Conservation (phyloP, 1,284 basidiomycete species). For the Ceratobasidium sp. region DNA sequence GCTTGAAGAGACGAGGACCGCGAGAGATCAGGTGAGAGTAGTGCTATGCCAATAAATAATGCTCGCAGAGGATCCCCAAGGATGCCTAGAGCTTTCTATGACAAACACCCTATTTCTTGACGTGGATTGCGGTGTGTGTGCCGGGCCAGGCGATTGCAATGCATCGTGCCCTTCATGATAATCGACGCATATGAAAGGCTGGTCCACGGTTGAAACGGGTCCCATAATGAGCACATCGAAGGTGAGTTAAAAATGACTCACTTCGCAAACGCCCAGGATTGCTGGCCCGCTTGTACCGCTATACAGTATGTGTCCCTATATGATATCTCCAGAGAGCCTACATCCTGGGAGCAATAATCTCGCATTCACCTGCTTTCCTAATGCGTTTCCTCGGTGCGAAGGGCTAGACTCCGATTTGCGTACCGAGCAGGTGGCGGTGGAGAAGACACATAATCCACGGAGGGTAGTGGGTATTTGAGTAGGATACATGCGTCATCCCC, state of each 20-base stretch:
- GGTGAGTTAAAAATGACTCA: too few relatives aligned
- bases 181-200: background rate
- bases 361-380: too few relatives aligned
- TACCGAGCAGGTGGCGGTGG: slow-evolving; percentile 3
- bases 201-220: too few relatives aligned
- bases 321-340: too few relatives aligned
- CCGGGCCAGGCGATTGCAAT: background rate
- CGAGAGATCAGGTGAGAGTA: background rate
- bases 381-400: background rate
- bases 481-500: background rate
- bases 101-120: slow-evolving; percentile 23
- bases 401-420: slow-evolving; percentile 1
- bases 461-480: background rate
- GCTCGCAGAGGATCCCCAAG: background rate
- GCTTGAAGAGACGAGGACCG: background rate
- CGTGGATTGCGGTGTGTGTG: slow-evolving; percentile 4
- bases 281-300: too few relatives aligned
- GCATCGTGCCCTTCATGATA: slow-evolving; percentile 7
- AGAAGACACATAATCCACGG: slow-evolving; percentile 5
- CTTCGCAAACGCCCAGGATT: too few relatives aligned
- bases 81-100: background rate
- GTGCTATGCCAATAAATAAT: slow-evolving; percentile 9
- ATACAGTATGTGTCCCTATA: too few relatives aligned
- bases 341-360: too few relatives aligned
- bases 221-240: too few relatives aligned